A percentile compares a stretch with the other conserved stretches of the same genome.
phyloP scores from a whole-genome alignment of 768 basidiomycete genomes.

The Termitomyces sp. region DNA sequence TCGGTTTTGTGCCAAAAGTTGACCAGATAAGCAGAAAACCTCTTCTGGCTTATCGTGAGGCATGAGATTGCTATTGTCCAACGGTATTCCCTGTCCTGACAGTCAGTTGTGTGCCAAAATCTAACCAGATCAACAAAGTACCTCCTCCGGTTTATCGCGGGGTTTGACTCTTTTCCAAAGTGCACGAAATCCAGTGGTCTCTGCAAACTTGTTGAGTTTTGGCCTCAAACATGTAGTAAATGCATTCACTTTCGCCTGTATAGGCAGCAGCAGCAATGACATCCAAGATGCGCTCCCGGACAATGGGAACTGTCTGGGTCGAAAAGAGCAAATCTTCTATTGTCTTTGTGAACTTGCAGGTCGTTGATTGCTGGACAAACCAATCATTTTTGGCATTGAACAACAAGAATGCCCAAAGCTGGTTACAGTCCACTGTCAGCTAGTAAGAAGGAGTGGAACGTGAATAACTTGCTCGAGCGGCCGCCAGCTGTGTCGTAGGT shows the following conservation, averaged over 20 bases:
- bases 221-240: neutral
- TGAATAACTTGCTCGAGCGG: slow-evolving; percentile 55
- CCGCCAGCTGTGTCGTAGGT: slow-evolving; percentile 70
- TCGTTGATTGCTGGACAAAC: slow-evolving; percentile 66
- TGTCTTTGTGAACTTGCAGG: slow-evolving; percentile 75
- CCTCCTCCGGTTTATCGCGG: slow-evolving; percentile 76
- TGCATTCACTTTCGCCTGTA: slow-evolving; percentile 47
- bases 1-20: neutral
- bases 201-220: slow-evolving; percentile 7
- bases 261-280: slow-evolving; percentile 82
- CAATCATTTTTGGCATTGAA: slow-evolving; percentile 64
- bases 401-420: slow-evolving; percentile 92
- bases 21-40: slow-evolving; percentile 29
- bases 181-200: slow-evolving; percentile 49
- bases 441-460: neutral
- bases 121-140: slow-evolving; percentile 19
- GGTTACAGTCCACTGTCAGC: neutral
- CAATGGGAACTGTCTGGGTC: slow-evolving; percentile 68
- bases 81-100: slow-evolving; percentile 61
- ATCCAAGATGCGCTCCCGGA: slow-evolving; percentile 74
- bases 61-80: slow-evolving; percentile 77
- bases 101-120: neutral
- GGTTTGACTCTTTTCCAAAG: slow-evolving; percentile 83
- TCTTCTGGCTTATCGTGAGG: slow-evolving; percentile 77
- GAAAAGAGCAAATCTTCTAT: slow-evolving; percentile 70